A percentile compares a stretch with the other conserved stretches of the same genome.
phyloP scores from a whole-genome alignment of 1,284 basidiomycete genomes.

The Fomitopsis schrenkii region DNA sequence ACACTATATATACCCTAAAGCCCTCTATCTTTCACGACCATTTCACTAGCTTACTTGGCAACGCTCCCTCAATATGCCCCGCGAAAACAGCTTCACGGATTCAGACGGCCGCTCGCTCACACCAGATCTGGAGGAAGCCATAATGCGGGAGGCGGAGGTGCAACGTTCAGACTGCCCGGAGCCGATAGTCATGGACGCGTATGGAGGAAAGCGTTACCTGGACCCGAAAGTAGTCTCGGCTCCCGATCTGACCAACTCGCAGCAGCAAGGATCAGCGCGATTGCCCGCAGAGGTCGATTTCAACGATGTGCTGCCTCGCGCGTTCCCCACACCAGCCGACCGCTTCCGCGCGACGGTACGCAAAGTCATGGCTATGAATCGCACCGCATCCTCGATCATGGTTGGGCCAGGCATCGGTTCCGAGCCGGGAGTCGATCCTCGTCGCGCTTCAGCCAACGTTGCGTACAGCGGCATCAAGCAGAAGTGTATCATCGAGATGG shows the following conservation, averaged over 20 bases:
- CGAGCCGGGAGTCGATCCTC: constrained; percentile 62
- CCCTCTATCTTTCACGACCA: not conserved
- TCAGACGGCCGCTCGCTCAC: constrained; percentile 56
- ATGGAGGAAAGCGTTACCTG: not conserved
- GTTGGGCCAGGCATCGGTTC: constrained; percentile 43
- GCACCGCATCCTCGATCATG: constrained; percentile 40
- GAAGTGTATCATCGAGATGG: constrained; percentile 58
- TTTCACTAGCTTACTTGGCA: not conserved
- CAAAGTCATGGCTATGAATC: constrained; percentile 53
- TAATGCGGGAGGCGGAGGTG: constrained; percentile 8
- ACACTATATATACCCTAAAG: not conserved
- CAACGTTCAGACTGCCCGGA: not conserved
- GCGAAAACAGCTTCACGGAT: constrained; percentile 59
- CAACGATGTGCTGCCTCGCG: constrained; percentile 4
- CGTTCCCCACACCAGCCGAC: constrained; percentile 34
- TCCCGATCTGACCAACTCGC: constrained; percentile 2
- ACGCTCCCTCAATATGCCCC: constrained; percentile 32
- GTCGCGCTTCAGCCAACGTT: constrained; percentile 43
- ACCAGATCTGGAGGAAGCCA: constrained; percentile 39
- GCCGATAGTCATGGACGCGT: not conserved
- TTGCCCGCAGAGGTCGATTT: not conserved
- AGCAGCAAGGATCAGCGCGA: not conserved
- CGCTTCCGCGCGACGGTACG: constrained; percentile 47
- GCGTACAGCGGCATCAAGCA: constrained; percentile 49
- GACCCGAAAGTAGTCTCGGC: constrained; percentile 7